A percentile compares a stretch with the other conserved stretches of the same genome.
These are phyloP conservation scores for Aschersonia sp. DNA, from an alignment of 2,329 filamentous ascomycete species.

Conservation along the genomic window DNA sequence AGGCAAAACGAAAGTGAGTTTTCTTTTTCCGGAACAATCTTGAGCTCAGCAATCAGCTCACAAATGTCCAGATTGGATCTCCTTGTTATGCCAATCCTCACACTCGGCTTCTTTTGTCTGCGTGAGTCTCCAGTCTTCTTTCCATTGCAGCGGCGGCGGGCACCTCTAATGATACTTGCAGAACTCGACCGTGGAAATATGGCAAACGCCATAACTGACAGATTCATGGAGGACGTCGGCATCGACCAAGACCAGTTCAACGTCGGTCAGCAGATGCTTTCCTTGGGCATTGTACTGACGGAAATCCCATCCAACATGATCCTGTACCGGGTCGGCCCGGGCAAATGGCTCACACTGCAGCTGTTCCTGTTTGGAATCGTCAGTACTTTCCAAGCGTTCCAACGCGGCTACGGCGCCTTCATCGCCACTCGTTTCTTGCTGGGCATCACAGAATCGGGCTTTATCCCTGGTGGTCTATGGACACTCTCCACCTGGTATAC, in stretches of 20 bases:
- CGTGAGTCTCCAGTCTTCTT: conserved; percentile 13
- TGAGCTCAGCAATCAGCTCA: not conserved
- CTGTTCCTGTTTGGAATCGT: conserved; percentile 38
- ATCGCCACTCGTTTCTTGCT: conserved; percentile 35
- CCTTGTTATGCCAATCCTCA: conserved; percentile 27
- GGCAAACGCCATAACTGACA: conserved; percentile 31
- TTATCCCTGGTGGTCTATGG: conserved; percentile 36
- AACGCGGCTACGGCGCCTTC: conserved; percentile 29
- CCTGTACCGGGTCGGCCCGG: conserved; percentile 22
- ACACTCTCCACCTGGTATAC: conserved; percentile 42
- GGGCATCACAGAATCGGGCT: conserved; percentile 38
- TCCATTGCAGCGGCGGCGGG: not conserved
- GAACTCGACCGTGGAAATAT: conserved; percentile 27
- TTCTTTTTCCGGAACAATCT: not conserved
- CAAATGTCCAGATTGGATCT: conserved; percentile 17
- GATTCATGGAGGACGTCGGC: conserved; percentile 33
- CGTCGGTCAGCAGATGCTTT: conserved; percentile 34
- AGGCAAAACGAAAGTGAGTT: conserved; percentile 22
- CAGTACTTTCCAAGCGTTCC: conserved; percentile 39
- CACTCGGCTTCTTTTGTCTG: conserved; percentile 26
- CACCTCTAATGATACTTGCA: conserved; percentile 3
- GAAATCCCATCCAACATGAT: conserved; percentile 24
- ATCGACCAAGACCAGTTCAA: conserved; percentile 38
- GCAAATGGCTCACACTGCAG: conserved; percentile 38
- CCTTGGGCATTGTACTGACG: conserved; percentile 31